Conservation (phyloP, 441 rosid species). For the Pelargonium exstipulatum region DNA sequence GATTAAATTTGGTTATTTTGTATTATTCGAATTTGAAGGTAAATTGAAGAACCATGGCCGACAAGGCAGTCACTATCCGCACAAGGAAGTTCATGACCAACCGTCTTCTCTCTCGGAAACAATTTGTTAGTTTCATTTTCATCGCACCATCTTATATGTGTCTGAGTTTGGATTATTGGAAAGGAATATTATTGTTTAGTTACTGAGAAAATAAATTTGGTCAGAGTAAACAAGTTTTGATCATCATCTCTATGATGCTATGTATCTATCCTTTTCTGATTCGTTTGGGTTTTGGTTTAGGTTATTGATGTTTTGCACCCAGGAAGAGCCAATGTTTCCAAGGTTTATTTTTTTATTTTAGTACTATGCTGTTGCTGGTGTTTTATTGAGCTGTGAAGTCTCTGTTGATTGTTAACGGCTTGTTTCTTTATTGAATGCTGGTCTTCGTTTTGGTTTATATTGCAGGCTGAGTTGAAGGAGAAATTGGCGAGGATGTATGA, state of each 20-base stretch:
- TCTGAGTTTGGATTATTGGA: neutral
- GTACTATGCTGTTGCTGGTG: neutral
- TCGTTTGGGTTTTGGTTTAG: neutral
- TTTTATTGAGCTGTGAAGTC: conserved; percentile 2
- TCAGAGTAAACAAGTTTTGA: no score
- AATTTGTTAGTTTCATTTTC: neutral
- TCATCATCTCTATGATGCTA: neutral
- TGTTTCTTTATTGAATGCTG: neutral
- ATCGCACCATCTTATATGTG: neutral
- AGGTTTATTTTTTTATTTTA: neutral
- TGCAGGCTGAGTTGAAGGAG: conserved; percentile 10
- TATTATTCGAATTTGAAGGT: neutral
- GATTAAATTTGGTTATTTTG: neutral
- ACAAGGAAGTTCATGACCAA: conserved; percentile 8
- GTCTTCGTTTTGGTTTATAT: neutral
- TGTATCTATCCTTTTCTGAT: neutral
- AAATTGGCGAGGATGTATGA: conserved; percentile 2
- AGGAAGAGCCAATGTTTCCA: conserved; percentile 10
- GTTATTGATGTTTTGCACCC: conserved; percentile 10
- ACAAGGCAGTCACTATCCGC: conserved; percentile 2
- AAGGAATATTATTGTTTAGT: neutral
- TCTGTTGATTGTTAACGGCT: neutral
- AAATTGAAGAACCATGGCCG: conserved; percentile 1
- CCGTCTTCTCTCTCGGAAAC: conserved; percentile 8
- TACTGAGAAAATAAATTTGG: neutral